phyloP scores from a whole-genome alignment of 768 basidiomycete species.

The Royoungia palumana region DNA sequence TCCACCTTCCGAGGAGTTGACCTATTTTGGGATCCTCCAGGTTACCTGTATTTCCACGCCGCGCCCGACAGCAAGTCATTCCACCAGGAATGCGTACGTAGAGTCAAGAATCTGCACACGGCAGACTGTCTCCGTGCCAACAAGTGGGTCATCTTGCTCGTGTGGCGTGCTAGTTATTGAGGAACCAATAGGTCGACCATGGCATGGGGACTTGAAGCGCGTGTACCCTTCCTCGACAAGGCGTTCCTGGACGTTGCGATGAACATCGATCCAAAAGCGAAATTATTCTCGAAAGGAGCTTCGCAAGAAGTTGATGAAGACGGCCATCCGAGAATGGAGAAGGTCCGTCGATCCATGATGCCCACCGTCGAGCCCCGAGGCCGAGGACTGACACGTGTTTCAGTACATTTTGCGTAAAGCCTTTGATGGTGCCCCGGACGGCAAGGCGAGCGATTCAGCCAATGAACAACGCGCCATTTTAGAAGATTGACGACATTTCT shows the following conservation, averaged over 20 bases:
- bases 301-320: slow-evolving; percentile 75
- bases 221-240: slow-evolving; percentile 98
- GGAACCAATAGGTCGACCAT: slow-evolving; percentile 76
- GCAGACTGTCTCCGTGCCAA: slow-evolving; percentile 97
- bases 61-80: slow-evolving; percentile 86
- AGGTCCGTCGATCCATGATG: slow-evolving; percentile 46
- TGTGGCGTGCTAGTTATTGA: slow-evolving; percentile 3
- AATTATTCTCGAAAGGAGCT: slow-evolving; percentile 84
- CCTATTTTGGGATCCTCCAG: slow-evolving; percentile 37
- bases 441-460: slow-evolving; percentile 47
- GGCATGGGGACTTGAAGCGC: slow-evolving; percentile 99
- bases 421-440: slow-evolving; percentile 82
- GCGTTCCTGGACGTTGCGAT: slow-evolving; percentile 91
- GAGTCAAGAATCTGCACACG: slow-evolving; percentile 97
- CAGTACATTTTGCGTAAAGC: slow-evolving; percentile 96
- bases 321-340: slow-evolving; percentile 92
- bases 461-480: neutral
- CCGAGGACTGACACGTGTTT: slow-evolving; percentile 9
- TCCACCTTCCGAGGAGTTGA: slow-evolving; percentile 3
- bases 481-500: neutral
- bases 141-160: slow-evolving; percentile 57
- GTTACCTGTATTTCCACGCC: slow-evolving; percentile 99
- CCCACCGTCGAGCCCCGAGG: neutral
- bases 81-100: slow-evolving; percentile 91
- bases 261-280: slow-evolving; percentile 83